These are phyloP conservation scores for Colletotrichum gigasporum DNA, from an alignment of 2,329 filamentous ascomycete species.

Conservation along the genomic window DNA sequence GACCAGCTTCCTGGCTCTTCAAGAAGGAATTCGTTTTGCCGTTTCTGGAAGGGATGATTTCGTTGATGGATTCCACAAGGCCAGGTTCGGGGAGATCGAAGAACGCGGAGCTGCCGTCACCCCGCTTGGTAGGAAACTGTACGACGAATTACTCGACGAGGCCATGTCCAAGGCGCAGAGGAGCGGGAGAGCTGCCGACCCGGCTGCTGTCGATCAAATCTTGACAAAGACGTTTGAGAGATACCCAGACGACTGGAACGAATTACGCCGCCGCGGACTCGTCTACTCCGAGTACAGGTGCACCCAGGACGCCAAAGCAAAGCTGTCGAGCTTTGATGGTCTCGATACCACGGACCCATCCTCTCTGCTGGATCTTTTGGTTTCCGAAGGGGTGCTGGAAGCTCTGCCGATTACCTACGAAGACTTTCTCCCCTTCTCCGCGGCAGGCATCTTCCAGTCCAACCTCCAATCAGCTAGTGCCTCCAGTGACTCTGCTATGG, in stretches of 20 bases:
- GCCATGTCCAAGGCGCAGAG: slow-evolving; percentile 33
- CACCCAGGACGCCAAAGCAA: neutral
- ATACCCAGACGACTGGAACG: slow-evolving; percentile 52
- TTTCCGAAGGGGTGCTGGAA: slow-evolving; percentile 43
- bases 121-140: slow-evolving; percentile 51
- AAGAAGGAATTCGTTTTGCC: slow-evolving; percentile 55
- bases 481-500: neutral
- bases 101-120: slow-evolving; percentile 62
- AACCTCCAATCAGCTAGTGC: slow-evolving; percentile 42
- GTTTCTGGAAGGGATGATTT: slow-evolving; percentile 17
- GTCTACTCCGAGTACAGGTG: slow-evolving; percentile 49
- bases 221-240: slow-evolving; percentile 42
- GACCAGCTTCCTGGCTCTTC: slow-evolving; percentile 62
- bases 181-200: neutral
- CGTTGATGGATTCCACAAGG: slow-evolving; percentile 51
- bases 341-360: neutral
- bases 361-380: slow-evolving; percentile 39
- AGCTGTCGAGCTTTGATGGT: neutral
- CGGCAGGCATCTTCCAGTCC: slow-evolving; percentile 60
- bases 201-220: slow-evolving; percentile 30
- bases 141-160: slow-evolving; percentile 52
- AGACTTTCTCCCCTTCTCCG: slow-evolving; percentile 62
- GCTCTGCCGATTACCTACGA: slow-evolving; percentile 60
- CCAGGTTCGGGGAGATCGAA: slow-evolving; percentile 63
- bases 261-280: slow-evolving; percentile 45